Base-by-base conservation (phyloP, 805 yeast genomes). In the Wickerhamomyces queroliae region DNA sequence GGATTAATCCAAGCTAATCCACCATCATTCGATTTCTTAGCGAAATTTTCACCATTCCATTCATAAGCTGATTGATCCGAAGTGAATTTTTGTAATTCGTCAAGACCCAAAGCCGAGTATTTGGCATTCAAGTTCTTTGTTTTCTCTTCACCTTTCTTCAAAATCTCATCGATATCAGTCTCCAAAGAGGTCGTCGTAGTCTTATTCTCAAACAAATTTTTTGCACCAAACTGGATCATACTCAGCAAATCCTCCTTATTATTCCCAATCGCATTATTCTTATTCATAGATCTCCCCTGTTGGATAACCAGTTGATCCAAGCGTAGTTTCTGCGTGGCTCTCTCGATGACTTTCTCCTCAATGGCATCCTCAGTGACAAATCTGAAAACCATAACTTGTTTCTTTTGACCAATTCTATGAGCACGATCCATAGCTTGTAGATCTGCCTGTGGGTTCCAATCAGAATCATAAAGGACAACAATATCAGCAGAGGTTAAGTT, bases 391-490 rank as follows among this genome's bases (percentile, higher is more conserved):
- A 80, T 75, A 8, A 91, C 99, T 65, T 91, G 99, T 56, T 91
- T 91, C 59, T 86, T 91, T 61, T 90, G 98, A 16, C 98, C 98
- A 57, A 90, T 90, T 69, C 98, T 79, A 58, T 90, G 98, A 1
- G 97, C 98, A 57, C 98, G 76, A 61, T 91, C 98, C 98, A 90
- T 90, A 1, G 97, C 97, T 64, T 90, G 98, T 53, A 90, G 69
- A 69, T 90, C 98, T 0, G 96, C 97, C 58, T 90, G 98, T 2
- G 98, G 98, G 56, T 90, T 90, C 98, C 98, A 90, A 64, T 90
- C 98, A 0, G 95, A 84, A 61, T 90, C 98, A 57, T 78, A 91
- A 21, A 90, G 61, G 4, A 90, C 76, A 36, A 90, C 98, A 32
- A 85, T 79, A 58, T 90, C 96, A 2, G 98, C 98, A 8, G 87